phyloP scores from a whole-genome alignment of 1,139 yeast species.

The Blastobotrys buckinghamii region DNA sequence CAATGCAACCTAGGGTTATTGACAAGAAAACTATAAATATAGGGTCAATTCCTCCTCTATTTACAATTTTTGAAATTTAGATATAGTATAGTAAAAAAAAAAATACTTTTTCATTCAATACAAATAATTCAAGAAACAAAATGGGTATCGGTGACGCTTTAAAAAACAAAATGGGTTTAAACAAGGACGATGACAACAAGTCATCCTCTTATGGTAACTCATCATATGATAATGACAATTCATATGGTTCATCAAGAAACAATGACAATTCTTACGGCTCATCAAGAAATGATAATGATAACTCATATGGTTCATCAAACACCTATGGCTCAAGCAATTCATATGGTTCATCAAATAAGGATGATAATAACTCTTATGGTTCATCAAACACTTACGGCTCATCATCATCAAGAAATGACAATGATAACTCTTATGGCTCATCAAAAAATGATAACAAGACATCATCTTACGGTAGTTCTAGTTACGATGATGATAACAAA shows the following conservation, averaged over 20 bases:
- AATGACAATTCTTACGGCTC: neutral
- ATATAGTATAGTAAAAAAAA: neutral
- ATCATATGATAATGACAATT: neutral
- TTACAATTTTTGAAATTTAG: neutral
- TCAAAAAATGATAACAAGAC: neutral
- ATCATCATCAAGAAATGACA: no score
- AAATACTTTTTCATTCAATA: no score
- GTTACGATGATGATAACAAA: neutral
- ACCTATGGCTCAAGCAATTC: neutral
- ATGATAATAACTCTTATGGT: neutral
- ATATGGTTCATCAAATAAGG: neutral
- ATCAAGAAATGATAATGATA: neutral
- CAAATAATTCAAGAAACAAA: neutral
- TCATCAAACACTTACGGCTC: no score
- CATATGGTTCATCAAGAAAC: neutral
- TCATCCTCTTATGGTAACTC: conserved; percentile 1
- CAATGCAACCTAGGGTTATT: no score
- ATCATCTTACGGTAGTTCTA: neutral
- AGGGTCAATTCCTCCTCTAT: neutral
- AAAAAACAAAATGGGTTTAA: conserved; percentile 2
- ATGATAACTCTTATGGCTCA: neutral
- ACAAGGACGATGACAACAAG: neutral
- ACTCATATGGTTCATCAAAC: conserved; percentile 3
- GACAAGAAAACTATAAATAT: conserved; percentile 5
- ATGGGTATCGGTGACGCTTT: conserved; percentile 10